A percentile compares a stretch with the other conserved stretches of the same genome.
Evolutionary conservation across 2,329 filamentous ascomycete species (phyloP).

Genomic region (Leptosphaerulina australis): DNA sequence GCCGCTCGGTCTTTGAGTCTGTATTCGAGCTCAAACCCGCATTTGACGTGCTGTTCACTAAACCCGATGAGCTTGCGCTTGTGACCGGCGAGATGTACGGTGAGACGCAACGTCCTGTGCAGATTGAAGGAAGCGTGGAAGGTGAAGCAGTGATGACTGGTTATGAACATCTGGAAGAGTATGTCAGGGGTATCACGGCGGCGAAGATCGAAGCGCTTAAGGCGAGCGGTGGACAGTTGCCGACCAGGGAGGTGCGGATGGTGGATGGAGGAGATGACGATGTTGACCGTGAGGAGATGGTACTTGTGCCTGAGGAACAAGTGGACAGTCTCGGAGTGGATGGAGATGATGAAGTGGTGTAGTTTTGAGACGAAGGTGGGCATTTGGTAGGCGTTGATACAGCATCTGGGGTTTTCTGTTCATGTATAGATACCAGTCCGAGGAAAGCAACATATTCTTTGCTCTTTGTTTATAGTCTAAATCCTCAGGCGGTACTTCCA

Average conservation of each 20-base stretch:
- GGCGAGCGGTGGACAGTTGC: constrained; percentile 44
- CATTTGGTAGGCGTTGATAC: constrained; percentile 3
- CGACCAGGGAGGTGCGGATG: constrained; percentile 46
- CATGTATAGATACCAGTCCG: constrained; percentile 10
- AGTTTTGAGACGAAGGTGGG: neutral
- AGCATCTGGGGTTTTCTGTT: neutral
- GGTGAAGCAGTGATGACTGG: constrained; percentile 76
- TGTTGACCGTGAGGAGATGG: constrained; percentile 41
- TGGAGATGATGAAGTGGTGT: constrained; percentile 10
- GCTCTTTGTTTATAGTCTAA: neutral
- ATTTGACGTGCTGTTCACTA: constrained; percentile 76
- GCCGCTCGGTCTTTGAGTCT: constrained; percentile 84
- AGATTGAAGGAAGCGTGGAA: constrained; percentile 48
- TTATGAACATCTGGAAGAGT: constrained; percentile 93
- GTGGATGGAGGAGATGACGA: constrained; percentile 38
- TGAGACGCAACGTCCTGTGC: constrained; percentile 63
- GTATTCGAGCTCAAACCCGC: constrained; percentile 87
- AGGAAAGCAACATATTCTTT: neutral
- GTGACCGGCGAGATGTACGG: constrained; percentile 83
- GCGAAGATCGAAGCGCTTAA: constrained; percentile 67
- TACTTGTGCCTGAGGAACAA: constrained; percentile 27
- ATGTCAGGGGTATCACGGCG: constrained; percentile 94
- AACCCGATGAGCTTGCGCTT: constrained; percentile 81
- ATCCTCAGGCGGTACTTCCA: neutral
- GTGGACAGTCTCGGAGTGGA: neutral